Evolutionary conservation across 2,329 filamentous ascomycete species (phyloP).

Genomic region (Fusarium acutatum): DNA sequence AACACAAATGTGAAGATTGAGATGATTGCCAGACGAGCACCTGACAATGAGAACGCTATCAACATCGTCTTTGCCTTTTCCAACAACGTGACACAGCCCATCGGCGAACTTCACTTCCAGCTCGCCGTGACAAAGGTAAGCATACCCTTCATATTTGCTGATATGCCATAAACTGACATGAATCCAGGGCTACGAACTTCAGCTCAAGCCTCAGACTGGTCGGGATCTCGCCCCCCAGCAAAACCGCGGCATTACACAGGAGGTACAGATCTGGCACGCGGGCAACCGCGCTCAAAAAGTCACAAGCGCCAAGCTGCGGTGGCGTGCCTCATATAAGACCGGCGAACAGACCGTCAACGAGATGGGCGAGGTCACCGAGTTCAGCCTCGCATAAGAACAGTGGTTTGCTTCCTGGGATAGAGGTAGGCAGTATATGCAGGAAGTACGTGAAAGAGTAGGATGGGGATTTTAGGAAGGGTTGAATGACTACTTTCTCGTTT

Average conservation of each 20-base stretch:
- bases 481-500: background rate
- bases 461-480: background rate
- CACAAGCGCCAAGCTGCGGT: conserved; percentile 85
- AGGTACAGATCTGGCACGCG: conserved; percentile 77
- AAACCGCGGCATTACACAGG: conserved; percentile 79
- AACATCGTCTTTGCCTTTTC: conserved; percentile 82
- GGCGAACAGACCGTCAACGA: conserved; percentile 75
- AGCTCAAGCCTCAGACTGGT: conserved; percentile 86
- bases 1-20: conserved; percentile 77
- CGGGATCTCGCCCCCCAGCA: conserved; percentile 78
- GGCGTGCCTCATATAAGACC: conserved; percentile 83
- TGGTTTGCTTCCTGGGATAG: background rate
- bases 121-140: conserved; percentile 90
- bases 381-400: conserved; percentile 70
- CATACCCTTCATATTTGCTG: background rate
- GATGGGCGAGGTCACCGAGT: conserved; percentile 83
- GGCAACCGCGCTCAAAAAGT: conserved; percentile 75
- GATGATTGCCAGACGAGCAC: conserved; percentile 72
- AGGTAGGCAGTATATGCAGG: background rate
- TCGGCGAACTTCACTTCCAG: conserved; percentile 88
- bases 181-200: conserved; percentile 77
- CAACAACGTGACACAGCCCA: conserved; percentile 75
- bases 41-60: conserved; percentile 65
- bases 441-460: background rate
- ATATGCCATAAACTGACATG: background rate